These are phyloP conservation scores for Samsoniella hepiali DNA, from an alignment of 2,329 filamentous ascomycete genomes.

Conservation along the genomic window DNA sequence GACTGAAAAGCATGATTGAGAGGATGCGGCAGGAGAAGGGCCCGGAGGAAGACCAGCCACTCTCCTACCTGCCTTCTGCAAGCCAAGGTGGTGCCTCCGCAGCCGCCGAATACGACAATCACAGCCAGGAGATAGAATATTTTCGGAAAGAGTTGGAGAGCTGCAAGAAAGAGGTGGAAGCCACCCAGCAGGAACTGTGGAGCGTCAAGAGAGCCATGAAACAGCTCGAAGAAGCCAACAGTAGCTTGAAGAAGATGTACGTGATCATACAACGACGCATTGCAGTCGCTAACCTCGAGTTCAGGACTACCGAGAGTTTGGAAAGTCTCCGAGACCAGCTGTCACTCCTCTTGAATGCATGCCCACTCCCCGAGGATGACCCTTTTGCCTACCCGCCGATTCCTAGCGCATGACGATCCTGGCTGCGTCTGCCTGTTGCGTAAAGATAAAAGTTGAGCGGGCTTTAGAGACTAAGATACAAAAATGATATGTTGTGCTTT, in stretches of 20 bases:
- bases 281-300: neutral
- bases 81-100: too few species aligned
- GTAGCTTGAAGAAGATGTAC: neutral
- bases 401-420: neutral
- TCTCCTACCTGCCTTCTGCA: too few species aligned
- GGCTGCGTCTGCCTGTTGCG: neutral
- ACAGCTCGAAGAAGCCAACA: neutral
- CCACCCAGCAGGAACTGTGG: neutral
- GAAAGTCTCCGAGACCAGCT: neutral
- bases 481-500: neutral
- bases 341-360: neutral
- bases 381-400: neutral
- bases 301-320: neutral
- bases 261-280: neutral
- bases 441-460: neutral
- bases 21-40: neutral
- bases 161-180: neutral
- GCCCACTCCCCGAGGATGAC: neutral
- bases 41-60: too few species aligned
- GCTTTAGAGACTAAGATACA: neutral
- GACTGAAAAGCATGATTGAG: slow-evolving; percentile 1
- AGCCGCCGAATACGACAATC: too few species aligned
- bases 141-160: neutral
- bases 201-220: neutral
- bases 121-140: neutral